These are phyloP conservation scores for Calonectria hawksworthii DNA, from an alignment of 2,329 filamentous ascomycete species.

Conservation along the genomic window DNA sequence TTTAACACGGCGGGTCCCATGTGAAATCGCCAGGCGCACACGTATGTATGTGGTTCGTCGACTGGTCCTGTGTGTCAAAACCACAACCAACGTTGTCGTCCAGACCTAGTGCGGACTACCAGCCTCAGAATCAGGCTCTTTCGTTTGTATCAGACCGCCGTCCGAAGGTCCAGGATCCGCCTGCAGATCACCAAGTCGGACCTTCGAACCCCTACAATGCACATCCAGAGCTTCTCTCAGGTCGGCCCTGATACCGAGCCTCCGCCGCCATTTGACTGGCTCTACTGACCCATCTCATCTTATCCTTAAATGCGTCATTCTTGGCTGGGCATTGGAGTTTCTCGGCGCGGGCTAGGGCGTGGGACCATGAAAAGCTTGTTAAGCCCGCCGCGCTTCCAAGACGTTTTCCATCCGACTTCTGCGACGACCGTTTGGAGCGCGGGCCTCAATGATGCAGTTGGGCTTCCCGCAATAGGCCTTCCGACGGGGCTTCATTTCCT, in stretches of 20 bases:
- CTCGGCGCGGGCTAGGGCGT: background rate
- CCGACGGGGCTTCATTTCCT: conserved; percentile 41
- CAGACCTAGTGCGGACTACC: background rate
- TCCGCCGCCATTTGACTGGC: background rate
- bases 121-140: conserved; percentile 17
- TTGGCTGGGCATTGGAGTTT: conserved; percentile 6
- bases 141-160: background rate
- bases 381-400: conserved; percentile 16
- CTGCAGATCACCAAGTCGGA: background rate
- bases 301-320: background rate
- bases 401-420: conserved; percentile 15
- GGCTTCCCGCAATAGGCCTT: conserved; percentile 15
- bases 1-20: conserved; percentile 27
- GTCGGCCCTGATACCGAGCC: background rate
- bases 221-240: background rate
- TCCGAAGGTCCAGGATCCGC: background rate
- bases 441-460: background rate
- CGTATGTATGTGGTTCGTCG: conserved; percentile 14
- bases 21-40: conserved; percentile 26
- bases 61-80: conserved; percentile 11
- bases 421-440: background rate
- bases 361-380: conserved; percentile 23
- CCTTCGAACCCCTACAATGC: background rate
- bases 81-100: background rate
- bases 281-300: background rate